phyloP scores from a whole-genome alignment of 1,284 basidiomycete genomes.

The Boletus smithii region DNA sequence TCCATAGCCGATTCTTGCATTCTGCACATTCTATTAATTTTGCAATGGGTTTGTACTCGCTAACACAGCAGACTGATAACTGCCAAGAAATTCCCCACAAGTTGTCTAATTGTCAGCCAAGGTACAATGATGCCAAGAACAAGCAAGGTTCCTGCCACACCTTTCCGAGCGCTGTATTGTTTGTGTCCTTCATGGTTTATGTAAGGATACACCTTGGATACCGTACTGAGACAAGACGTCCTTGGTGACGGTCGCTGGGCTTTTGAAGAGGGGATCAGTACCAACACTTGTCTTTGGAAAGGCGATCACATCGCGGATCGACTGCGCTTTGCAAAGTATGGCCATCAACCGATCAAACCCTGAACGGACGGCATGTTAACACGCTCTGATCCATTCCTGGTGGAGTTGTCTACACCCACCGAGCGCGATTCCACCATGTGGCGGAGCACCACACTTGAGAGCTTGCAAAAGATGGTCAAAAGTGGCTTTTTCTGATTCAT shows the following conservation, averaged over 20 bases:
- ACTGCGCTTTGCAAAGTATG: constrained; percentile 79
- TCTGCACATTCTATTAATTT: too few relatives aligned
- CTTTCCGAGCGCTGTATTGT: too few relatives aligned
- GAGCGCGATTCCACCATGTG: constrained; percentile 92
- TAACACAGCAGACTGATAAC: too few relatives aligned
- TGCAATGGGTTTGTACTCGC: too few relatives aligned
- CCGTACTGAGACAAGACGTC: constrained; percentile 64
- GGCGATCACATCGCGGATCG: constrained; percentile 93
- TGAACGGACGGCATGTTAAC: constrained; percentile 34
- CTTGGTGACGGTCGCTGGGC: constrained; percentile 62
- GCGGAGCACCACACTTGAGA: constrained; percentile 85
- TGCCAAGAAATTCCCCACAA: too few relatives aligned
- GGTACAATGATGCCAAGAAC: constrained; percentile 10
- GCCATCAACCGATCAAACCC: constrained; percentile 92
- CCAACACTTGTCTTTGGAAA: constrained; percentile 90
- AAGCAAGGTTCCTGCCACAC: not conserved
- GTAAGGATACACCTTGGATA: constrained; percentile 39
- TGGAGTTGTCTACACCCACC: constrained; percentile 45
- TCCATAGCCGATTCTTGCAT: too few relatives aligned
- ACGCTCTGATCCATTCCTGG: constrained; percentile 7
- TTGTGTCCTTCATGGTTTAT: constrained; percentile 6
- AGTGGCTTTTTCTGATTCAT: constrained; percentile 64
- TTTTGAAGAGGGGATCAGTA: constrained; percentile 86
- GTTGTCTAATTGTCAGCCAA: too few relatives aligned
- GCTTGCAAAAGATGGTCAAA: constrained; percentile 87